A percentile compares a stretch with the other conserved stretches of the same genome.
phyloP scores from a whole-genome alignment of 768 basidiomycete species.

The Suillus hirtellus region DNA sequence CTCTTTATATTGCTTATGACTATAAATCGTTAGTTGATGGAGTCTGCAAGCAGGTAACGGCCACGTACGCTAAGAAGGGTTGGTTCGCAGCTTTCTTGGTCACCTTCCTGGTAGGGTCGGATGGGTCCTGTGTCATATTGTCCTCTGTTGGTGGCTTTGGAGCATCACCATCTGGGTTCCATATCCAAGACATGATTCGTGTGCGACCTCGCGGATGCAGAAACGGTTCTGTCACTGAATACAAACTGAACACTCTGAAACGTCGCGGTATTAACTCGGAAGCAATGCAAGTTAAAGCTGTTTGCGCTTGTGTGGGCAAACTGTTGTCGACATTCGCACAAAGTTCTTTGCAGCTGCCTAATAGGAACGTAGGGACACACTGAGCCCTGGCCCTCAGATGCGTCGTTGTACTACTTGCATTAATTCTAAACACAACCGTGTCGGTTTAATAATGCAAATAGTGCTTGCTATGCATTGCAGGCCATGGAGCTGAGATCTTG shows the following conservation, averaged over 20 bases:
- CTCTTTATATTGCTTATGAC: constrained; percentile 67
- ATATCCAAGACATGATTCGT: constrained; percentile 64
- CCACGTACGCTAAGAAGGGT: constrained; percentile 77
- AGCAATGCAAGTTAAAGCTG: background rate
- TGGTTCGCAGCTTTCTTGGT: constrained; percentile 81
- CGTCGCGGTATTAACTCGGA: background rate
- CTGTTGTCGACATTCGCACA: no score
- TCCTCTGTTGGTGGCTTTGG: constrained; percentile 39
- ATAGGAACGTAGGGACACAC: no score
- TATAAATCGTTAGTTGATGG: constrained; percentile 27
- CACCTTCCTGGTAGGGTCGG: constrained; percentile 67
- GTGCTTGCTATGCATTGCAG: background rate
- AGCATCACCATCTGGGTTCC: constrained; percentile 42
- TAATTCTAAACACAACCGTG: background rate
- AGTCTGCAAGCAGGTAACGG: constrained; percentile 9
- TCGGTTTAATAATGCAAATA: background rate
- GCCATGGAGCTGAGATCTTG: background rate
- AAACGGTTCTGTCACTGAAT: background rate
- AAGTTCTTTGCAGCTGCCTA: no score
- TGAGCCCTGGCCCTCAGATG: background rate
- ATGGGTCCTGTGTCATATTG: constrained; percentile 62
- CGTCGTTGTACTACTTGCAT: background rate
- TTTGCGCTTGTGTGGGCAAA: background rate
- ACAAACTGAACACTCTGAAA: background rate
- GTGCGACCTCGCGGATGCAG: constrained; percentile 2